A percentile compares a stretch with the other conserved stretches of the same genome.
Evolutionary conservation across 2,329 filamentous ascomycete species (phyloP).

Genomic region (Zelopaecilomyces penicillatus): DNA sequence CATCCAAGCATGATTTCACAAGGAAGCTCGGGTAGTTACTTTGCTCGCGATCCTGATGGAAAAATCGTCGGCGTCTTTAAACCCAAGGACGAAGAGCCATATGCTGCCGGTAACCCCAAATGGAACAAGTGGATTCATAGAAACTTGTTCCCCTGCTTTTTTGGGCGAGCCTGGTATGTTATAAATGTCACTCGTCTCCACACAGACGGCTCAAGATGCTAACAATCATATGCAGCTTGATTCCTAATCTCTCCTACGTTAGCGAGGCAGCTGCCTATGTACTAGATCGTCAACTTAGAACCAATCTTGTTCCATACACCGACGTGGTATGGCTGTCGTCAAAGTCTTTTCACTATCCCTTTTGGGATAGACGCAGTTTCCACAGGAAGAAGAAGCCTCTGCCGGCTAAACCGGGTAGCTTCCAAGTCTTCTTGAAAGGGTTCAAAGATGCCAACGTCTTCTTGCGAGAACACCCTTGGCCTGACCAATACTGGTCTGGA

Average conservation of each 20-base stretch:
- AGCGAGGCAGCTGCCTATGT: constrained; percentile 97
- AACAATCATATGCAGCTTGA: constrained; percentile 48
- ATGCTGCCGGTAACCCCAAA: constrained; percentile 92
- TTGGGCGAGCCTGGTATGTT: constrained; percentile 74
- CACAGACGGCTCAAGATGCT: background rate
- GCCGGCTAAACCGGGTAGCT: constrained; percentile 86
- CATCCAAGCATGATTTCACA: constrained; percentile 96
- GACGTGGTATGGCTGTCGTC: constrained; percentile 91
- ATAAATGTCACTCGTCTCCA: background rate
- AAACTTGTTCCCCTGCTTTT: constrained; percentile 95
- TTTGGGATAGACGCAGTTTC: constrained; percentile 86
- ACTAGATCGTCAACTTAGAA: constrained; percentile 80
- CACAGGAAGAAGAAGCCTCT: constrained; percentile 81
- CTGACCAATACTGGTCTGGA: constrained; percentile 70
- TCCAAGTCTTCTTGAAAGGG: constrained; percentile 94
- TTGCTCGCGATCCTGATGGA: constrained; percentile 82
- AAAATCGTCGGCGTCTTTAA: constrained; percentile 98
- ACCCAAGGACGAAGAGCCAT: constrained; percentile 97
- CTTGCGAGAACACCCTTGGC: constrained; percentile 91
- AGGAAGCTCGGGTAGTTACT: constrained; percentile 96
- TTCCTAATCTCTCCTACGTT: constrained; percentile 95
- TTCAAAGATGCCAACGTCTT: constrained; percentile 97
- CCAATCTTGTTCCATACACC: constrained; percentile 90
- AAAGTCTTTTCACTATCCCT: constrained; percentile 96
- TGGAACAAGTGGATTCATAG: constrained; percentile 99